Evolutionary conservation across 148 eudicot genomes (phyloP), one percentile per base, ranked within the genome.

Genomic region (Camellia granthamiana): DNA sequence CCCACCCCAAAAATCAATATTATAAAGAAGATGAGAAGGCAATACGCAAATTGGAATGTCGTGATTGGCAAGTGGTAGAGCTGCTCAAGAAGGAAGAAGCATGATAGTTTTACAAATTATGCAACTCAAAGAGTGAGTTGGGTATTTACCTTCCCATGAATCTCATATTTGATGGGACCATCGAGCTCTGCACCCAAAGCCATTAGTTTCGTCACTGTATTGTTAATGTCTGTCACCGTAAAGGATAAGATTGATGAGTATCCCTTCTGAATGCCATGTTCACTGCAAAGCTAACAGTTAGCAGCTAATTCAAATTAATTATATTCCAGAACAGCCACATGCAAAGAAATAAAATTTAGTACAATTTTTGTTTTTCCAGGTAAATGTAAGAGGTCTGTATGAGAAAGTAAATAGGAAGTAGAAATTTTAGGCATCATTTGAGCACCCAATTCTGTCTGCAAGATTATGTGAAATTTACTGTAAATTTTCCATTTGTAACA

Each of bases 141-240:
- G 60, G 30, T 19, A 16, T 58, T 58, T 65, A 95, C 97, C 99
- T 96, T 96, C 56, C 99, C 99, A 78, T 92, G 93, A 73, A 88
- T 86, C 84, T 95, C 99, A 77, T 96, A 89, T 78, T 93, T 96
- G 80, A 93, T 92, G 64, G 99, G 97, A 42, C 98, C 99, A 85
- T 93, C 98, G 69, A 96, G 83, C 87, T 93, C 93, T 13, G 98
- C 99, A 62, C 99, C 97, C 84, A 96, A 86, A 72, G 88, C 88
- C 90, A 96, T 92, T 78, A 96, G 83, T 72, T 96, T 96, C 74
- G 93, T 83, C 74, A 93, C 99, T 0, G 97, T 86, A 65, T 54
- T 84, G 81, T 91, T 96, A 49, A 96, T 96, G 86, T 93, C 99
- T 2, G 90, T 81, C 70, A 96, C 99, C 2, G 98, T 91, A 77